Conservation (phyloP, 495 filamentous ascomycete genomes). For the Margaritispora aquatica region DNA sequence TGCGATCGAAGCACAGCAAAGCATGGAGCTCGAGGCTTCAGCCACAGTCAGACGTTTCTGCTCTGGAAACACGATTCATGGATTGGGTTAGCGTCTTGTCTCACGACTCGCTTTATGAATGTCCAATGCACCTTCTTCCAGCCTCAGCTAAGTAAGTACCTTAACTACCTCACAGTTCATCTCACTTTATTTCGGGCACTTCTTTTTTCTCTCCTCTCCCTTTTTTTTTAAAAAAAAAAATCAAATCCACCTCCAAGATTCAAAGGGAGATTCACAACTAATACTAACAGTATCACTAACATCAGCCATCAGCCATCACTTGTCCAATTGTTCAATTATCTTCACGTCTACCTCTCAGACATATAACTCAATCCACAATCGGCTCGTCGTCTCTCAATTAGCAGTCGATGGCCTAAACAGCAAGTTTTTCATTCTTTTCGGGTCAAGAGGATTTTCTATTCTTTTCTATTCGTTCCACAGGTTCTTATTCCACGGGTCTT, state of each 20-base stretch:
- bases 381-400: not conserved
- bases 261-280: not conserved
- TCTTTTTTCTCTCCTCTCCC: slow-evolving; percentile 21
- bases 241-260: not conserved
- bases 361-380: not conserved
- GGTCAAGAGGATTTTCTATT: not conserved
- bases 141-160: too few relatives aligned
- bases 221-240: slow-evolving; percentile 14
- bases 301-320: not conserved
- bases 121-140: too few relatives aligned
- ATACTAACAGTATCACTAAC: slow-evolving; percentile 10
- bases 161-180: too few relatives aligned
- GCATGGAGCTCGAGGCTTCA: not conserved
- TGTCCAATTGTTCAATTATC: too few relatives aligned
- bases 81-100: not conserved
- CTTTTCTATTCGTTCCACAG: not conserved
- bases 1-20: not conserved
- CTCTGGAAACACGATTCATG: slow-evolving; percentile 14
- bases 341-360: not conserved
- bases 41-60: not conserved
- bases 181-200: not conserved
- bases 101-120: not conserved
- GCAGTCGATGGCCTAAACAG: too few relatives aligned
- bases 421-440: too few relatives aligned
- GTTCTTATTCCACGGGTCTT: not conserved